phyloP scores from a whole-genome alignment of 2,329 filamentous ascomycete species.

The Xylaria sp. region DNA sequence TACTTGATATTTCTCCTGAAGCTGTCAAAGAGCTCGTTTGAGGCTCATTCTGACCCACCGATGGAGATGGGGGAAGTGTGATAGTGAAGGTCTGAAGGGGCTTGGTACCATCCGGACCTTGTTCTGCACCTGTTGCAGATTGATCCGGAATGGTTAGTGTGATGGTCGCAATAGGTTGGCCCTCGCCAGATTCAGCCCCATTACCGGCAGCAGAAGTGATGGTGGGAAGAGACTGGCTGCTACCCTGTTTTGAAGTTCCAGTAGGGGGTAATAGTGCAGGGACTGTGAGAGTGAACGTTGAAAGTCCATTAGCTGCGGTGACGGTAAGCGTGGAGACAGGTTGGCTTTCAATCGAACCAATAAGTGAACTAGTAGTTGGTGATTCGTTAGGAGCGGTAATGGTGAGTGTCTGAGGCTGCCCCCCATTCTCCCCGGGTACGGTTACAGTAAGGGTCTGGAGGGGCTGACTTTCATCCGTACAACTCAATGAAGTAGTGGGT shows the following conservation, averaged over 20 bases:
- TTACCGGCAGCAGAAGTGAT: constrained; percentile 16
- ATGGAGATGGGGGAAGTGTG: constrained; percentile 23
- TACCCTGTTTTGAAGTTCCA: constrained; percentile 4
- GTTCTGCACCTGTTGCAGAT: constrained; percentile 4
- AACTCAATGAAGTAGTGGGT: constrained; percentile 14
- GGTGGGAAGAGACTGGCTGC: constrained; percentile 10
- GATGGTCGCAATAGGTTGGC: constrained; percentile 15
- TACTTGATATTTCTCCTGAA: constrained; percentile 11
- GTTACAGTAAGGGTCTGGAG: constrained; percentile 7
- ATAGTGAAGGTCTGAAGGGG: constrained; percentile 18
- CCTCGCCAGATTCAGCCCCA: constrained; percentile 7
- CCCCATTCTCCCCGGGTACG: not conserved
- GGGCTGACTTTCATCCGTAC: constrained; percentile 4
- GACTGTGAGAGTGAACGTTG: constrained; percentile 15
- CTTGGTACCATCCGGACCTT: constrained; percentile 5
- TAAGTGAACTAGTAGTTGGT: constrained; percentile 6
- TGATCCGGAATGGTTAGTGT: constrained; percentile 15
- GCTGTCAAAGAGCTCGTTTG: constrained; percentile 2
- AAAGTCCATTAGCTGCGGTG: constrained; percentile 10
- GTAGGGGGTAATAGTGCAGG: constrained; percentile 10
- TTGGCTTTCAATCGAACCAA: not conserved
- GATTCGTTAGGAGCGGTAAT: constrained; percentile 11
- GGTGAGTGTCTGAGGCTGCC: constrained; percentile 11
- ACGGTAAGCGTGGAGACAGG: constrained; percentile 12
- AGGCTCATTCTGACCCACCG: not conserved